A percentile compares a stretch with the other conserved stretches of the same genome.
Evolutionary conservation across 176 grass and related monocot genomes (phyloP).

Genomic region (Oryza glumipatula): DNA sequence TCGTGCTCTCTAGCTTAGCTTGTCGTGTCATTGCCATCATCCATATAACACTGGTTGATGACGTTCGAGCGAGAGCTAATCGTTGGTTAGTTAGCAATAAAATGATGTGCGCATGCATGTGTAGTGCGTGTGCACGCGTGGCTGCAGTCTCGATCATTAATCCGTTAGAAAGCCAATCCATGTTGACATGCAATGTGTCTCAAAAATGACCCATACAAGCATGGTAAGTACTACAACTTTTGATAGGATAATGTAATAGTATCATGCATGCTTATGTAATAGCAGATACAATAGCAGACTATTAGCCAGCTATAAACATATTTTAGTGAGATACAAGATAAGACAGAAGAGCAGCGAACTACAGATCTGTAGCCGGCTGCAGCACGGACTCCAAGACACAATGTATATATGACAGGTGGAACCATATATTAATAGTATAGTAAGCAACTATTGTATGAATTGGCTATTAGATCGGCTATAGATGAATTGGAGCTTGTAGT

Average conservation of each 20-base stretch:
- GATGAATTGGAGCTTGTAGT: too few relatives aligned
- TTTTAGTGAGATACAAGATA: too few relatives aligned
- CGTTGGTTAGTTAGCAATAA: constrained; percentile 9
- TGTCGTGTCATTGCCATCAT: constrained; percentile 39
- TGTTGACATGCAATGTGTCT: not conserved
- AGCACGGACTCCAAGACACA: too few relatives aligned
- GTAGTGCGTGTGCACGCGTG: constrained; percentile 28
- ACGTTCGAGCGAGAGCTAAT: not conserved
- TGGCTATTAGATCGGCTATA: too few relatives aligned
- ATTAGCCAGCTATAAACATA: too few relatives aligned
- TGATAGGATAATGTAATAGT: not conserved
- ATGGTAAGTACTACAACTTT: constrained; percentile 7
- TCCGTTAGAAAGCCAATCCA: constrained; percentile 27
- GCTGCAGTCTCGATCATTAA: not conserved
- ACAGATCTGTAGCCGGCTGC: too few relatives aligned
- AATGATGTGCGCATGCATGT: constrained; percentile 24
- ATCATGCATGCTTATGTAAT: not conserved
- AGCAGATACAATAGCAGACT: too few relatives aligned
- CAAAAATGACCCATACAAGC: not conserved
- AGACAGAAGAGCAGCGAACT: too few relatives aligned
- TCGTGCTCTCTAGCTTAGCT: constrained; percentile 11
- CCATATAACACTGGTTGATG: constrained; percentile 16
- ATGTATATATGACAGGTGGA: too few relatives aligned
- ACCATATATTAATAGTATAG: too few relatives aligned
- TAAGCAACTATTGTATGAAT: too few relatives aligned